Evolutionary conservation across 2,329 filamentous ascomycete genomes (phyloP), one percentile per base, ranked within the genome.

Genomic region (Exophiala sp.): DNA sequence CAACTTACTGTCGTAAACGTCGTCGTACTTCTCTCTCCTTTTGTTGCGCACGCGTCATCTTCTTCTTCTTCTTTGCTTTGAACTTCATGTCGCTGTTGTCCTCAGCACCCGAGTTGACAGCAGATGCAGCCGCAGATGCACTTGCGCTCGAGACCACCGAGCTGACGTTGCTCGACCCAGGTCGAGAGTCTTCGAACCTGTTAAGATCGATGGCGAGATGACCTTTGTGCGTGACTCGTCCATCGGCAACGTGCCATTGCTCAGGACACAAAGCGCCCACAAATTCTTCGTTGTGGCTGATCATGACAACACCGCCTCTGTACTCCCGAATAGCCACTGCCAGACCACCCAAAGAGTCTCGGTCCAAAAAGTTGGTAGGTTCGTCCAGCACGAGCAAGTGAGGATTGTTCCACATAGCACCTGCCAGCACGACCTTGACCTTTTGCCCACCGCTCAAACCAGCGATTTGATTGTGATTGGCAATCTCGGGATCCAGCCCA

Each of bases 221-320:
- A 64, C 89, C 90, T 69, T 90, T 90, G 74, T 91, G 86, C 2
- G 89, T 88, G 57, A 99, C 86, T 46, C 87, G 86, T 1, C 94
- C 94, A 65, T 92, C 89, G 51, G 84, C 86, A 62, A 99, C 89
- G 72, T 95, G 88, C 89, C 94, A 95, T 74, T 97, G 91, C 77
- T 99, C 95, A 3, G 88, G 89, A 74, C 94, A 94, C 9, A 99
- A 84, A 2, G 92, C 92, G 55, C 92, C 91, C 47, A 99, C 91
- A 67, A 99, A 99, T 72, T 99, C 94, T 69, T 97, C 91, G 82
- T 99, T 97, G 77, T 99, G 94, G 58, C 91, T 96, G 73, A 99
- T 99, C 86, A 99, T 95, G 61, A 99, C 91, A 2, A 99, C 94
- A 72, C 94, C 94, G 63, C 94, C 94, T 78, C 91, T 95, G 84